Evolutionary conservation across 2,329 filamentous ascomycete species (phyloP).

Genomic region (Cordyceps fumosorosea): DNA sequence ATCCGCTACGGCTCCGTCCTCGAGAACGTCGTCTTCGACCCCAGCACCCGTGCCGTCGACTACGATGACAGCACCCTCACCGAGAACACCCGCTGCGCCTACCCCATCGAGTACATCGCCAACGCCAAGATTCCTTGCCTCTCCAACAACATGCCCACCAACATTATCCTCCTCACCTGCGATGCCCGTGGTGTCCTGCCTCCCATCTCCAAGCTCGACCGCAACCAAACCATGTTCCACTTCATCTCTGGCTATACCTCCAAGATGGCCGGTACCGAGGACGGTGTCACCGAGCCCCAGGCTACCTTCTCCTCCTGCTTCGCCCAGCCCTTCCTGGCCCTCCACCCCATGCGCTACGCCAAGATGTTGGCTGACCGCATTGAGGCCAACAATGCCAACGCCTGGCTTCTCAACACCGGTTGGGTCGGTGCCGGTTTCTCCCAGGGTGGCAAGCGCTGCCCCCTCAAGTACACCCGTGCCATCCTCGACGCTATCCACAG

Average conservation of each 20-base stretch:
- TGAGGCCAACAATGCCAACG: conserved; percentile 86
- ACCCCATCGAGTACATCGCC: conserved; percentile 97
- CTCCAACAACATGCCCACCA: conserved; percentile 79
- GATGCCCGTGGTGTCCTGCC: conserved; percentile 95
- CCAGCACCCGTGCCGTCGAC: conserved; percentile 80
- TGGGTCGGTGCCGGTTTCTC: conserved; percentile 90
- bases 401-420: conserved; percentile 97
- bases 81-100: conserved; percentile 97
- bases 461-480: conserved; percentile 95
- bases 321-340: conserved; percentile 95
- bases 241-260: conserved; percentile 99
- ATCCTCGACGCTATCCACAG: conserved; percentile 98
- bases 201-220: conserved; percentile 93
- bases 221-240: conserved; percentile 98
- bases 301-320: conserved; percentile 99
- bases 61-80: conserved; percentile 94
- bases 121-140: conserved; percentile 99
- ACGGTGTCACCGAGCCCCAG: conserved; percentile 93
- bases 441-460: conserved; percentile 93
- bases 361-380: conserved; percentile 99
- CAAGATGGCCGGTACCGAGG: conserved; percentile 99
- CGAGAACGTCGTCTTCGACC: conserved; percentile 98
- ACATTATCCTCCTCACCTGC: conserved; percentile 98
- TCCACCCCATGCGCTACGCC: conserved; percentile 98
- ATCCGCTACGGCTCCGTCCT: conserved; percentile 96